Base-by-base conservation (phyloP, 768 basidiomycete genomes). In the Suillus bovinus region DNA sequence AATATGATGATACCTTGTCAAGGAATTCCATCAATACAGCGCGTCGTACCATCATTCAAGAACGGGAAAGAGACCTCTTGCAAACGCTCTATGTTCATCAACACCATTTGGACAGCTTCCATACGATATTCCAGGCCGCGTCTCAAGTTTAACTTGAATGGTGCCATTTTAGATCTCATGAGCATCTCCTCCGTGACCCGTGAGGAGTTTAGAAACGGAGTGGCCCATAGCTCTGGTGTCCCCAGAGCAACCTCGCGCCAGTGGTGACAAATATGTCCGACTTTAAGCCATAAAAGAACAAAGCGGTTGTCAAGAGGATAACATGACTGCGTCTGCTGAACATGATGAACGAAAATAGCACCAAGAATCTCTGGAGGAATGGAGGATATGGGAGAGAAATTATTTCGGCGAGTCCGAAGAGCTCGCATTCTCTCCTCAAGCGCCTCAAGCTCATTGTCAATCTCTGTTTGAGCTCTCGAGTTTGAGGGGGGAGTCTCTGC, bases 171-270 rank as follows among this genome's bases (percentile, higher is more conserved):
- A 4, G 83, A 84, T 24, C 82, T 75, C 39, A 67, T 69, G 29
- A 84, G 63, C 74, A 83, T 78, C 66, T 79, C 80, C 59, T 77
- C 71, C n/a, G 74, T 76, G 77, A 78, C 80, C 34, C 63, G 65
- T 10, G 70, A 73, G 29, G 71, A 73, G 11, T 64, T 67, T 42
- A 80, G 76, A 3, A 74, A 67, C 27, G 77, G 70, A 50, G 67
- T 68, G 20, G 74, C 71, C 81, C 81, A 82, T 41, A 82, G 68
- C n/a, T 56, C 63, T 4, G 80, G 79, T 55, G 71, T 77, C 38
- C 66, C 70, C 4, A 81, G 61, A 11, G 80, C 79, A 2, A 81
- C 76, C 0, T 72, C 62, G 33, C 81, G 76, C 80, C 79, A 82
- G 47, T 78, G 73, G 49, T 20, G 13, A 52, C 54, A 66, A 22